phyloP scores from a whole-genome alignment of 129 eudicot species.

The Flaveria linearis region DNA sequence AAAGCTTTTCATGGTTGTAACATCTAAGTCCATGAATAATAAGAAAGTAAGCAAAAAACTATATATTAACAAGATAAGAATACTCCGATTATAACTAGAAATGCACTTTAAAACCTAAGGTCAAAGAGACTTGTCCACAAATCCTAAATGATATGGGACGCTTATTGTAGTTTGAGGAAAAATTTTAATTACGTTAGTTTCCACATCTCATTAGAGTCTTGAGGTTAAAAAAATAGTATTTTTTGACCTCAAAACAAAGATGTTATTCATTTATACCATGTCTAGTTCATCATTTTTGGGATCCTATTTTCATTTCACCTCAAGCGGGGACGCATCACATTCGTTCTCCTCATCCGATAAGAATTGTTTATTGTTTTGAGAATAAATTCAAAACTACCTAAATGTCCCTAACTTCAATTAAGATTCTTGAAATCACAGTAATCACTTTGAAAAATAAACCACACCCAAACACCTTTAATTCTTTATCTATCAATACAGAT shows the following conservation, averaged over 20 bases:
- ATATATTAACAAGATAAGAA: not conserved
- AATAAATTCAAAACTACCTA: not conserved
- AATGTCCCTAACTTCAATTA: not conserved
- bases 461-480: not conserved
- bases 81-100: not conserved
- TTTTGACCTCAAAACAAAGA: not conserved
- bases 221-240: not conserved
- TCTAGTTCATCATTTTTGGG: not conserved
- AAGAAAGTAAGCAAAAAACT: not conserved
- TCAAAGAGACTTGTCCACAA: no score
- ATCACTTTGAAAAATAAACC: not conserved
- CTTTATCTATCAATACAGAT: slow-evolving; percentile 9
- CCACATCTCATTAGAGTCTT: not conserved
- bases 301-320: not conserved
- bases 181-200: no score
- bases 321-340: not conserved
- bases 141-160: not conserved
- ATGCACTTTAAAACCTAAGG: not conserved
- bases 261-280: not conserved
- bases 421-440: not conserved
- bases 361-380: not conserved
- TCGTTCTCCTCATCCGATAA: not conserved
- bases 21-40: not conserved
- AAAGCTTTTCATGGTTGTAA: not conserved
- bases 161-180: not conserved